A percentile compares a stretch with the other conserved stretches of the same genome.
Conservation (phyloP, 805 yeast genomes). For the Candida maesae region DNA sequence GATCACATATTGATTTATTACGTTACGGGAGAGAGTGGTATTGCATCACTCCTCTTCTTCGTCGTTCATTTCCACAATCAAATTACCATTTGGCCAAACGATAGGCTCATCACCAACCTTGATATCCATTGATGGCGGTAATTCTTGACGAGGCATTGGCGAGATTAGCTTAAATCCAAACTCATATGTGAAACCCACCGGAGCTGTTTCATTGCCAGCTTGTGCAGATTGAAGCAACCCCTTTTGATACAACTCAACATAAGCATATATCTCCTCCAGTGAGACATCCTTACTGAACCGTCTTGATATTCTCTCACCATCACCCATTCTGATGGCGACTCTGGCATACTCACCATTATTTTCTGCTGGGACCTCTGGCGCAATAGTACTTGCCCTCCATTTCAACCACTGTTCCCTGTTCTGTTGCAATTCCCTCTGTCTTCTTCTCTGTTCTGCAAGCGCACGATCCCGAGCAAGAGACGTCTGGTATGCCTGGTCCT, state of each 20-base stretch:
- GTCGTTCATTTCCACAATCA: constrained; percentile 43
- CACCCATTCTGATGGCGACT: constrained; percentile 63
- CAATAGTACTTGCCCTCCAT: constrained; percentile 41
- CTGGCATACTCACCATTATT: constrained; percentile 41
- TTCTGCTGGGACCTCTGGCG: constrained; percentile 28
- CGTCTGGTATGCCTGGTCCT: constrained; percentile 71
- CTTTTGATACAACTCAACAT: constrained; percentile 49
- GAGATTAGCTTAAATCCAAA: constrained; percentile 49
- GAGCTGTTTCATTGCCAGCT: constrained; percentile 20
- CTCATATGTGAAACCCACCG: constrained; percentile 38
- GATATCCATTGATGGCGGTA: constrained; percentile 30
- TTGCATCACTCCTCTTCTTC: background rate
- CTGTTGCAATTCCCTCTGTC: constrained; percentile 20
- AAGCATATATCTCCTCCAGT: constrained; percentile 67
- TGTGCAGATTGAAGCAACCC: constrained; percentile 26
- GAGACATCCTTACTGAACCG: constrained; percentile 42
- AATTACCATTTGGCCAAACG: constrained; percentile 63
- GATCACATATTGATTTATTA: too few relatives aligned
- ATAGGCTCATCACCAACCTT: constrained; percentile 39
- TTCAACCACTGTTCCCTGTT: constrained; percentile 40
- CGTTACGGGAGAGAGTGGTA: background rate
- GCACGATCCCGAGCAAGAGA: constrained; percentile 66
- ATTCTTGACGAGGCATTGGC: constrained; percentile 52
- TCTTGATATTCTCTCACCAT: constrained; percentile 56
- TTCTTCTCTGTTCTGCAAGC: constrained; percentile 40